A percentile compares a stretch with the other conserved stretches of the same genome.
Evolutionary conservation across 2,329 filamentous ascomycete species (phyloP).

Genomic region (Venturia oleaginea): DNA sequence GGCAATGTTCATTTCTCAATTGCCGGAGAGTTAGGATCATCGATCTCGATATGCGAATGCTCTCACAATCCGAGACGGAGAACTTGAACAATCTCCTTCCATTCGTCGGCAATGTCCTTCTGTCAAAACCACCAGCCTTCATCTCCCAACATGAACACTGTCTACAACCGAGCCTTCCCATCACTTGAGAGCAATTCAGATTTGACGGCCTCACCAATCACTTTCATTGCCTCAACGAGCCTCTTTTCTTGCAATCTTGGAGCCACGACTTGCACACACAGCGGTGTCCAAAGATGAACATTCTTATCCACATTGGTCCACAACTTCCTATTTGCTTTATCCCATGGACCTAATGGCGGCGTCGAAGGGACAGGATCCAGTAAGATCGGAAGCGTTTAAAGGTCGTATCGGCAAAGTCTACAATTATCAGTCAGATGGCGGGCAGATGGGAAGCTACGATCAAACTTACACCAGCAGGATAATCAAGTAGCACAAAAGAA

Average conservation of each 20-base stretch:
- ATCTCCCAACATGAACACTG: neutral
- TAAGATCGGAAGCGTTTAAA: conserved; percentile 41
- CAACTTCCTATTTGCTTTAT: conserved; percentile 49
- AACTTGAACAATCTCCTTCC: neutral
- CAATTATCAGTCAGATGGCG: neutral
- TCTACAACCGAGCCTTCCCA: neutral
- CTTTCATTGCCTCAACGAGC: conserved; percentile 44
- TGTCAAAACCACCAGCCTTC: neutral
- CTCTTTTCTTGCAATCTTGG: conserved; percentile 46
- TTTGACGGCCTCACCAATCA: conserved; percentile 40
- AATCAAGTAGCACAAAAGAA: conserved; percentile 53
- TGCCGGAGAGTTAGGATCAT: neutral
- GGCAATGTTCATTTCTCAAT: neutral
- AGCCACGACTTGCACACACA: conserved; percentile 49
- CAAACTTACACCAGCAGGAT: conserved; percentile 42
- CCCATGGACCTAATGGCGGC: conserved; percentile 45
- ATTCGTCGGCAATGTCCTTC: neutral
- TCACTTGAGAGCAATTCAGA: neutral
- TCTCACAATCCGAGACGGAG: neutral
- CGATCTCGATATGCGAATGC: neutral
- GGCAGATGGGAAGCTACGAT: neutral
- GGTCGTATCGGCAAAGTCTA: conserved; percentile 43
- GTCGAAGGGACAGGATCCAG: conserved; percentile 36
- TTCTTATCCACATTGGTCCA: conserved; percentile 46
- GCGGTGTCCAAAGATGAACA: conserved; percentile 44